A percentile compares a stretch with the other conserved stretches of the same genome.
Evolutionary conservation across 2,329 filamentous ascomycete genomes (phyloP).

Genomic region (Tolypocladium paradoxum): DNA sequence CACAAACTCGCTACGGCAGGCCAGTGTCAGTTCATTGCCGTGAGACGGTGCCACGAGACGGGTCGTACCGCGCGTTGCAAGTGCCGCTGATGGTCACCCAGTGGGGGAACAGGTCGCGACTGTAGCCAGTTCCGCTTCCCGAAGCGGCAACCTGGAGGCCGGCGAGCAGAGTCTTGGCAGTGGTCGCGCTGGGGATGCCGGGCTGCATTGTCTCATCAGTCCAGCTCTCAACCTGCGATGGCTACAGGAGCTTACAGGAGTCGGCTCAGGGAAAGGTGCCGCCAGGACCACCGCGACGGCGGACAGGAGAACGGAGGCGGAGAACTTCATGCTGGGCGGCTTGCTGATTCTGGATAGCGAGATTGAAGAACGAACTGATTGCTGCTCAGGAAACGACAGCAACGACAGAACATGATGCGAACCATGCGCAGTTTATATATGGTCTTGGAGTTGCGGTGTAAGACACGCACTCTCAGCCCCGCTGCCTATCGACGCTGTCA

Average conservation of each 20-base stretch:
- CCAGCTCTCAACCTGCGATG: background rate
- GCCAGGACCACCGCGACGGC: conserved; percentile 16
- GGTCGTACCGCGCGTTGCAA: conserved; percentile 54
- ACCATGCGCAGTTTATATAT: background rate
- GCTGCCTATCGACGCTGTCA: too few species aligned
- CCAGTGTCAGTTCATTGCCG: background rate
- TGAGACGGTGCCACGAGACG: background rate
- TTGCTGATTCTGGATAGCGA: background rate
- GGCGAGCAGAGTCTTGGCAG: conserved; percentile 47
- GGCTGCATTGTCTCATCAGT: conserved; percentile 25
- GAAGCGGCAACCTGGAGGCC: conserved; percentile 45
- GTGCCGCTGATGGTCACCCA: conserved; percentile 55
- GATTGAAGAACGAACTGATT: background rate
- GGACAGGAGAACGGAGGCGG: conserved; percentile 14
- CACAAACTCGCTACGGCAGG: conserved; percentile 46
- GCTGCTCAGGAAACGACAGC: background rate
- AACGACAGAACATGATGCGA: background rate
- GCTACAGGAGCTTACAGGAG: conserved; percentile 11
- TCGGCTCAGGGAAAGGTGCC: conserved; percentile 13
- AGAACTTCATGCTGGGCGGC: conserved; percentile 17
- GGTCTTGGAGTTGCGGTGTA: background rate
- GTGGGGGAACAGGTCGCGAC: conserved; percentile 58
- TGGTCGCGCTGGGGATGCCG: conserved; percentile 49
- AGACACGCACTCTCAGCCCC: too few species aligned
- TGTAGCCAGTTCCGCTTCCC: conserved; percentile 46